Evolutionary conservation across 495 filamentous ascomycete species (phyloP).

Genomic region (Neurospora cerealis): DNA sequence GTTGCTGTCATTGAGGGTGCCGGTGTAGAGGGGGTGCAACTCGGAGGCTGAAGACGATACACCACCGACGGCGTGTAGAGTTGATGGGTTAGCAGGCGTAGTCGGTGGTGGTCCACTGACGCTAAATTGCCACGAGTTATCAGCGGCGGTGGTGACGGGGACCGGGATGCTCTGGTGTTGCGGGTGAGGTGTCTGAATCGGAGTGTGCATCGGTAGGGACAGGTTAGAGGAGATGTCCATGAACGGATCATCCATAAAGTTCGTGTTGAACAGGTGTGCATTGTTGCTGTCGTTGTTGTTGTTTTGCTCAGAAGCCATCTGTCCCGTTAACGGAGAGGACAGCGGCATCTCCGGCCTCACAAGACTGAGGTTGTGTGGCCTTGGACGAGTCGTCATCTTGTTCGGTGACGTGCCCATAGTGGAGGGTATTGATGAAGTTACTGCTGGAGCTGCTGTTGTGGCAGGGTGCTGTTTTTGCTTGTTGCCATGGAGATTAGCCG

Average conservation of each 20-base stretch:
- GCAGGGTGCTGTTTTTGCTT: constrained; percentile 6
- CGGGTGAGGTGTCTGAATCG: constrained; percentile 18
- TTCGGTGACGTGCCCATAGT: constrained; percentile 12
- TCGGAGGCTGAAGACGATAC: neutral
- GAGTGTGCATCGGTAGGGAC: constrained; percentile 17
- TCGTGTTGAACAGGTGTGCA: constrained; percentile 16
- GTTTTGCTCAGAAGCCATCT: constrained; percentile 10
- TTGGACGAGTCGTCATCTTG: constrained; percentile 2
- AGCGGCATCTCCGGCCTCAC: constrained; percentile 14
- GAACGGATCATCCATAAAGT: constrained; percentile 31
- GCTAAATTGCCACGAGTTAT: neutral
- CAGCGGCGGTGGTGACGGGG: neutral
- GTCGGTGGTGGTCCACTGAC: constrained; percentile 1
- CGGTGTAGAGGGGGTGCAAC: neutral
- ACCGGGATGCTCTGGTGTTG: neutral
- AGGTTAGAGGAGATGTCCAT: constrained; percentile 7
- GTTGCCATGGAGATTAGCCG: constrained; percentile 10
- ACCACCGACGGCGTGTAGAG: neutral
- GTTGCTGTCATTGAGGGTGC: constrained; percentile 4
- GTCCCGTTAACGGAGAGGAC: constrained; percentile 27
- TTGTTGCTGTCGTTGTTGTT: neutral
- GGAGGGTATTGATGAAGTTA: constrained; percentile 9
- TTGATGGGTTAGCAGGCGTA: constrained; percentile 3
- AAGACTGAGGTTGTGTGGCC: constrained; percentile 8
- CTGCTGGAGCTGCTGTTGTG: neutral